phyloP scores from a whole-genome alignment of 2,329 filamentous ascomycete genomes.

The Trichoderma koningiopsis region DNA sequence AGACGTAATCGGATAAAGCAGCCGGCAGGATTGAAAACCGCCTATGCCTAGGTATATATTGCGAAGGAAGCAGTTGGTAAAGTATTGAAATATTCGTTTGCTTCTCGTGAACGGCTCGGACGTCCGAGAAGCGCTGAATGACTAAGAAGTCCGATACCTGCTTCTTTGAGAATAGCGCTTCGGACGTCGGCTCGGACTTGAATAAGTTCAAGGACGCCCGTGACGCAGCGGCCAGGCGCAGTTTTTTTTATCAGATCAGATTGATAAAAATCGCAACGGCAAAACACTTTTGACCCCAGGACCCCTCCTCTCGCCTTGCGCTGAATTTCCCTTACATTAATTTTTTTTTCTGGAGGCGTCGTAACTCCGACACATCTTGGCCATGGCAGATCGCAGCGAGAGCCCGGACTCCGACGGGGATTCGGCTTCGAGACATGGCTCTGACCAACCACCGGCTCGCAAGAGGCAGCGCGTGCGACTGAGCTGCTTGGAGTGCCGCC shows the following conservation, averaged over 20 bases:
- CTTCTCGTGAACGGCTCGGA: constrained; percentile 1
- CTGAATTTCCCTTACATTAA: constrained; percentile 17
- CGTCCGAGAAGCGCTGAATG: constrained; percentile 15
- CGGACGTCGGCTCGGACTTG: constrained; percentile 24
- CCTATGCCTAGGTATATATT: neutral
- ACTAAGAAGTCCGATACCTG: constrained; percentile 5
- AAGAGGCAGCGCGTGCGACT: constrained; percentile 63
- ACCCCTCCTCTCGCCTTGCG: constrained; percentile 29
- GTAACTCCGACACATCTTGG: constrained; percentile 40
- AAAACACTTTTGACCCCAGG: constrained; percentile 31
- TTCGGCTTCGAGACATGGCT: constrained; percentile 33
- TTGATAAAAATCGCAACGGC: constrained; percentile 40
- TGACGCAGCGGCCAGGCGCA: constrained; percentile 25
- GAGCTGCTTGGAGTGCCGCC: constrained; percentile 62
- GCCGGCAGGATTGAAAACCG: neutral
- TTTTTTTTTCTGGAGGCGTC: constrained; percentile 32
- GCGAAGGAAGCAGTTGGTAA: neutral
- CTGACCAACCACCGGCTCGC: constrained; percentile 46
- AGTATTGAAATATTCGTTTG: neutral
- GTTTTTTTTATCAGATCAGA: constrained; percentile 45
- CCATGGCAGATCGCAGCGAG: constrained; percentile 40
- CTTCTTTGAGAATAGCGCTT: constrained; percentile 3
- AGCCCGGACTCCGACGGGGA: constrained; percentile 43
- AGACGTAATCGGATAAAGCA: neutral
- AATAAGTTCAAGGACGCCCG: neutral